phyloP scores from a whole-genome alignment of 2,329 filamentous ascomycete species.

The Epicoccum nigrum region DNA sequence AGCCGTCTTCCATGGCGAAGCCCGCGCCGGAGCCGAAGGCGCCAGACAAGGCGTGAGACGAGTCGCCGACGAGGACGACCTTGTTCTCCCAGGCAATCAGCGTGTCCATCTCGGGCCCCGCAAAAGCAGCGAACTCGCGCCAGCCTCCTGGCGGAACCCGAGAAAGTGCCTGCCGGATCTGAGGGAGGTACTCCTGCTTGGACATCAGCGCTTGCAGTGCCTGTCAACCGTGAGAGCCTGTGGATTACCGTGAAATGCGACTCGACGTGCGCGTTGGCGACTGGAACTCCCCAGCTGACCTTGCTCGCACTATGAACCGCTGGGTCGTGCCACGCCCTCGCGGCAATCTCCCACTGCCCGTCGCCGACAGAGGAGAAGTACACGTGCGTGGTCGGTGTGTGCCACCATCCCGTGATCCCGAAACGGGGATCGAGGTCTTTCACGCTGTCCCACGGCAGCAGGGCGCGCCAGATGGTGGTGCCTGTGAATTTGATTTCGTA shows the following conservation, averaged over 20 bases:
- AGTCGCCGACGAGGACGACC: conserved; percentile 60
- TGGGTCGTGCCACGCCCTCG: conserved; percentile 44
- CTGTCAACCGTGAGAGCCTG: neutral
- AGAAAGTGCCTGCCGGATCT: conserved; percentile 49
- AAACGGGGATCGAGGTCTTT: conserved; percentile 40
- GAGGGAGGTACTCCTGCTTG: conserved; percentile 49
- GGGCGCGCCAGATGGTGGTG: conserved; percentile 56
- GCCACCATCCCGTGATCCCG: conserved; percentile 53
- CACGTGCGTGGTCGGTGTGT: conserved; percentile 51
- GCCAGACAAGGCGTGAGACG: conserved; percentile 61
- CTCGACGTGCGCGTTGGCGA: conserved; percentile 46
- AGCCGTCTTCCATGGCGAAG: conserved; percentile 56
- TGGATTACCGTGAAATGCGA: conserved; percentile 45
- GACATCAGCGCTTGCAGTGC: too few relatives aligned
- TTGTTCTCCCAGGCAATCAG: conserved; percentile 51
- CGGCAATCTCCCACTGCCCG: conserved; percentile 50
- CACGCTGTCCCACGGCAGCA: conserved; percentile 46
- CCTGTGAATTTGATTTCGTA: conserved; percentile 57
- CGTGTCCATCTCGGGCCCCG: conserved; percentile 52
- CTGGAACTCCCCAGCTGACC: conserved; percentile 49
- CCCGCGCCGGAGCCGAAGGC: conserved; percentile 55
- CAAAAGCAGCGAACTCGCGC: conserved; percentile 57
- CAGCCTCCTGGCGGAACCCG: conserved; percentile 50
- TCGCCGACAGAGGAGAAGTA: conserved; percentile 47
- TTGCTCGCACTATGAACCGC: conserved; percentile 34